Percentiles rank a stretch among this genome's conserved stretches.
phyloP scores from a whole-genome alignment of 1,284 basidiomycete genomes.

The Fomitopsis pinicola region DNA sequence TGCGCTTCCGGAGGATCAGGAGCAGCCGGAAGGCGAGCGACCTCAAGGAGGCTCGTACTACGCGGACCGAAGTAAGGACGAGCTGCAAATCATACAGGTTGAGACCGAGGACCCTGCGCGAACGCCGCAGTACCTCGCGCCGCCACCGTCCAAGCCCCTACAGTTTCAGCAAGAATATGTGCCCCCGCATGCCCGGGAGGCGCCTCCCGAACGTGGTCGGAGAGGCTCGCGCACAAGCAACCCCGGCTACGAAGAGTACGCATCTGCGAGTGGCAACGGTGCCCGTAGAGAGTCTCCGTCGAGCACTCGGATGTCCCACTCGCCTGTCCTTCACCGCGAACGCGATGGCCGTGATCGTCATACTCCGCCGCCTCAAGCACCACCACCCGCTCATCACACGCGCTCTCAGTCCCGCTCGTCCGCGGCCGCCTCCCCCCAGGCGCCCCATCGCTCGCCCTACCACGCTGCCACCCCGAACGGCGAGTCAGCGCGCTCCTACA shows the following conservation, averaged over 20 bases:
- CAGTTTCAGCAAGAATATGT: constrained; percentile 23
- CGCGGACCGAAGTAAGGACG: constrained; percentile 11
- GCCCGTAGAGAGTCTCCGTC: constrained; percentile 9
- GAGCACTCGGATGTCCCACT: constrained; percentile 19
- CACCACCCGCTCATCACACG: constrained; percentile 7
- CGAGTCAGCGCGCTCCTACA: constrained; percentile 18
- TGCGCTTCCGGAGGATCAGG: constrained; percentile 68
- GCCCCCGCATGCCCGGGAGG: constrained; percentile 15
- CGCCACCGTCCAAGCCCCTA: constrained; percentile 20
- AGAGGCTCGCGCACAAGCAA: constrained; percentile 18
- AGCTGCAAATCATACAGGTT: constrained; percentile 27
- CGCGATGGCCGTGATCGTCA: constrained; percentile 14
- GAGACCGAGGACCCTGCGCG: constrained; percentile 19
- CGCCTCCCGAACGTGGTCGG: constrained; percentile 13
- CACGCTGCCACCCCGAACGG: constrained; percentile 15
- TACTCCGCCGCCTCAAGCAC: constrained; percentile 12
- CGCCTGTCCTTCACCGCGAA: constrained; percentile 23
- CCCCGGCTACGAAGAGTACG: constrained; percentile 19
- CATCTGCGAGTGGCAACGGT: neutral
- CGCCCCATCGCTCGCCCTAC: constrained; percentile 21
- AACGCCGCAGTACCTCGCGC: constrained; percentile 10
- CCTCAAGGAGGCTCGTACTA: constrained; percentile 10
- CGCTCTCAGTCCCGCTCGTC: constrained; percentile 10
- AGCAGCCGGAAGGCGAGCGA: constrained; percentile 21
- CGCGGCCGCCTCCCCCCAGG: constrained; percentile 14